These are phyloP conservation scores for Suhomyces xylopsoci DNA, from an alignment of 805 yeast genomes.

Conservation along the genomic window DNA sequence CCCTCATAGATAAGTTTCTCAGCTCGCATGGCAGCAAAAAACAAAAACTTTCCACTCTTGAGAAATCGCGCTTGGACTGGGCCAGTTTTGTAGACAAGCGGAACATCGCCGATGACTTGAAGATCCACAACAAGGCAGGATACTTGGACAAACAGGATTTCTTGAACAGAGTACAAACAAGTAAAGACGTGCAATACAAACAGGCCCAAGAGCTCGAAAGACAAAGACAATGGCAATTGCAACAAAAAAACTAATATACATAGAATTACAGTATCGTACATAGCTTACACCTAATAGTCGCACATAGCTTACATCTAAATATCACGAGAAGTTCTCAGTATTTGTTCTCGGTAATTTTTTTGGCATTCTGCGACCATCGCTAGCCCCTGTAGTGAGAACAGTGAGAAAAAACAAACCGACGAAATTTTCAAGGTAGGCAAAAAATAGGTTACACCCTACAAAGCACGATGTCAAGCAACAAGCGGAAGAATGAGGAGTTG, in stretches of 20 bases:
- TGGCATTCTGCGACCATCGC: background rate
- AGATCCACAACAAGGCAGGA: slow-evolving; percentile 81
- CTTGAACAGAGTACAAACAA: slow-evolving; percentile 67
- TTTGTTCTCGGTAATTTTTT: background rate
- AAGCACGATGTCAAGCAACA: slow-evolving; percentile 14
- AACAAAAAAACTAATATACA: slow-evolving; percentile 3
- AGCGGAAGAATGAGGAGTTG: slow-evolving; percentile 66
- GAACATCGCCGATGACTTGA: slow-evolving; percentile 80
- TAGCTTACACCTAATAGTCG: background rate
- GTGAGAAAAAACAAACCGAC: background rate
- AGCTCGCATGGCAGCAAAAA: slow-evolving; percentile 61
- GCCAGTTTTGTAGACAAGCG: slow-evolving; percentile 86
- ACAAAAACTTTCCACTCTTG: slow-evolving; percentile 79
- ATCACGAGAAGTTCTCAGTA: background rate
- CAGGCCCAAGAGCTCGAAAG: slow-evolving; percentile 38
- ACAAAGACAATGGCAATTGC: slow-evolving; percentile 11
- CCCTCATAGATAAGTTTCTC: slow-evolving; percentile 73
- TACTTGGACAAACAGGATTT: slow-evolving; percentile 90
- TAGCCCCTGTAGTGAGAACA: background rate
- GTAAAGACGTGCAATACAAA: slow-evolving; percentile 50
- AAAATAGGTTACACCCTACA: background rate
- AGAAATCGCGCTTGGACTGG: slow-evolving; percentile 93
- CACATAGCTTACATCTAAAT: background rate
- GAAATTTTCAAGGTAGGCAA: background rate
- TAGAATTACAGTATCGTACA: background rate